These are phyloP conservation scores for Paracorniculantispora psalliotae DNA, from an alignment of 2,329 filamentous ascomycete species.

Conservation along the genomic window DNA sequence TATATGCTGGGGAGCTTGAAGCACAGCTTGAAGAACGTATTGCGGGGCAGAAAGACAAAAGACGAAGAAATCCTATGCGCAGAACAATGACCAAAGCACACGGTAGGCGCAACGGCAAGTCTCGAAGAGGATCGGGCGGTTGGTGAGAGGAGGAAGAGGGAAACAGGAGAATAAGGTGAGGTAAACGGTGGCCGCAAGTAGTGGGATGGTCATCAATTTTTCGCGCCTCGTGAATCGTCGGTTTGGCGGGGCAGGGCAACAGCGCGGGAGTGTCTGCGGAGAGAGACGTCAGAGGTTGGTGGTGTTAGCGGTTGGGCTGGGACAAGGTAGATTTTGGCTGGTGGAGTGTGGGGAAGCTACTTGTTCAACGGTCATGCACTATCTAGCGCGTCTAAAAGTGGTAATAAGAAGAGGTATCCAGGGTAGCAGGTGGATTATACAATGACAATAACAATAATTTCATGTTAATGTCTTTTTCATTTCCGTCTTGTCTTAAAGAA, in stretches of 20 bases:
- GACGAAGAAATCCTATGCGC: constrained; percentile 1
- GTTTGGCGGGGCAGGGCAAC: constrained; percentile 28
- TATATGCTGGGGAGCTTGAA: not conserved
- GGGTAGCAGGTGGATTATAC: too few relatives aligned
- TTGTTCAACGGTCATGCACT: not conserved
- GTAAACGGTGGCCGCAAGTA: constrained; percentile 17
- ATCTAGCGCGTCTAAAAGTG: not conserved
- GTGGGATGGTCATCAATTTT: constrained; percentile 36
- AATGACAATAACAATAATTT: too few relatives aligned
- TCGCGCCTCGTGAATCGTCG: constrained; percentile 35
- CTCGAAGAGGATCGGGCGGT: constrained; percentile 11
- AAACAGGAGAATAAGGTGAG: constrained; percentile 16
- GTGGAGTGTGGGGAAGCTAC: not conserved
- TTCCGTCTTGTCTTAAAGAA: too few relatives aligned
- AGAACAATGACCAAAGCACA: constrained; percentile 17
- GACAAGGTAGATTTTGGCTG: not conserved
- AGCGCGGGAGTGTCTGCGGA: not conserved
- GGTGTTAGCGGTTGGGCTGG: not conserved
- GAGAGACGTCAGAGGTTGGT: not conserved
- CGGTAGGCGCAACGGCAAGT: constrained; percentile 18
- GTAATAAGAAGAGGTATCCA: too few relatives aligned
- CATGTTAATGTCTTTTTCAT: too few relatives aligned
- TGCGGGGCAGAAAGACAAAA: not conserved
- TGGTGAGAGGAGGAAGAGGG: constrained; percentile 6
- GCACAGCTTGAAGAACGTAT: not conserved